These are phyloP conservation scores for Calonectria ilicicola DNA, from an alignment of 2,329 filamentous ascomycete species.

Conservation along the genomic window DNA sequence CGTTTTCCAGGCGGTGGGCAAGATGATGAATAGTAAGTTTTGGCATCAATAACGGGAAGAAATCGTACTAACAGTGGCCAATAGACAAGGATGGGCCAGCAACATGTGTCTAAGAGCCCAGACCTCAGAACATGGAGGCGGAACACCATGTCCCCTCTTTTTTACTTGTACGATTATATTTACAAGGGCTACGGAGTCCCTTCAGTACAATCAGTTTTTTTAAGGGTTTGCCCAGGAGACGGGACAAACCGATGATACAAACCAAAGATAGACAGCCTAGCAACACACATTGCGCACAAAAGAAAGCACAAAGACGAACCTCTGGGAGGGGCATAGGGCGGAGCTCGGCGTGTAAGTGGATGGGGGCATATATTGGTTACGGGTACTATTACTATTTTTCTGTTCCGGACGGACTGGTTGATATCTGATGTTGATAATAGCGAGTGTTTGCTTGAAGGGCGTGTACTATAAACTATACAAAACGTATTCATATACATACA, in stretches of 20 bases:
- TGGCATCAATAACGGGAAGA: neutral
- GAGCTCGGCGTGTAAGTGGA: slow-evolving; percentile 20
- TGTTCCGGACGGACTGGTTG: neutral
- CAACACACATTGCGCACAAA: slow-evolving; percentile 3
- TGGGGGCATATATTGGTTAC: neutral
- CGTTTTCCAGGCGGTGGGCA: slow-evolving; percentile 77
- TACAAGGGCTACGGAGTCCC: neutral
- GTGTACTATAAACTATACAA: neutral
- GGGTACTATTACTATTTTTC: neutral
- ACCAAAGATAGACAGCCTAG: neutral
- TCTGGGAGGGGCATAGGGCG: neutral
- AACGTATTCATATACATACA: neutral
- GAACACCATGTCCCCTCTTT: neutral
- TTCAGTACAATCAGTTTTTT: slow-evolving; percentile 1
- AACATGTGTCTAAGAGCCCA: slow-evolving; percentile 36
- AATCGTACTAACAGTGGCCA: slow-evolving; percentile 27
- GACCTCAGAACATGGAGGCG: neutral
- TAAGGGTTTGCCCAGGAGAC: neutral
- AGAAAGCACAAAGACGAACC: neutral
- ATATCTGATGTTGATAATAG: slow-evolving; percentile 7
- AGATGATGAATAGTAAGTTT: slow-evolving; percentile 68
- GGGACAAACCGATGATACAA: neutral
- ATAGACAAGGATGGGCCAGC: slow-evolving; percentile 42
- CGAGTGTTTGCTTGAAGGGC: neutral
- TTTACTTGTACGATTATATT: slow-evolving; percentile 23